Percentiles rank a stretch among this genome's conserved stretches.
These are phyloP conservation scores for Camellia granthamiana DNA, from an alignment of 148 eudicot genomes.

Conservation along the genomic window DNA sequence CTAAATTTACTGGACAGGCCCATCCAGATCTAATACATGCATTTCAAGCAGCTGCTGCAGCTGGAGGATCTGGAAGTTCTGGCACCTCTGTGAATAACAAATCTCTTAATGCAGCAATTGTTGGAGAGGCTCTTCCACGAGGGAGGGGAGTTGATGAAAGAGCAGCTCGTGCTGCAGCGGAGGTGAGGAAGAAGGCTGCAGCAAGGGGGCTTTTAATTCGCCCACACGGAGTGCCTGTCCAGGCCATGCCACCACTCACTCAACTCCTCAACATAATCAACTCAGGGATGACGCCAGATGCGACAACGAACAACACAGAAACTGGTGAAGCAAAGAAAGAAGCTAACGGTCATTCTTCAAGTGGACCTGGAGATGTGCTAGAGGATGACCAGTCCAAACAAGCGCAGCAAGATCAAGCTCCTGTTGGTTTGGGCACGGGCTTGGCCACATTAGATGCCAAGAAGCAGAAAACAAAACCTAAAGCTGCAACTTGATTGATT, in stretches of 20 bases:
- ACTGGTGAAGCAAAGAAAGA: conserved; percentile 27
- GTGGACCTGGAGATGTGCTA: conserved; percentile 15
- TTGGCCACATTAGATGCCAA: conserved; percentile 60
- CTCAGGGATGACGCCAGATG: conserved; percentile 38
- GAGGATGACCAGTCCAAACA: conserved; percentile 11
- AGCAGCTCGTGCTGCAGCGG: conserved; percentile 79
- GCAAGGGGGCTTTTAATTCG: conserved; percentile 60
- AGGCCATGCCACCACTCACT: conserved; percentile 45
- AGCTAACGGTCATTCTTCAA: conserved; percentile 22
- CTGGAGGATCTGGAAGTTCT: conserved; percentile 48
- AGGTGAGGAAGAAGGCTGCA: conserved; percentile 71
- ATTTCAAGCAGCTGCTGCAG: conserved; percentile 60
- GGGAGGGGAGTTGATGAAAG: conserved; percentile 84
- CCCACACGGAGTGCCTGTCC: conserved; percentile 55
- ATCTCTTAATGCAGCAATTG: conserved; percentile 32
- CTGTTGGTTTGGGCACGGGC: conserved; percentile 65
- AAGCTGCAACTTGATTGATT: conserved; percentile 29
- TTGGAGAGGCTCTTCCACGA: conserved; percentile 50
- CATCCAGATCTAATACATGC: conserved; percentile 52
- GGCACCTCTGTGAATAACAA: conserved; percentile 30
- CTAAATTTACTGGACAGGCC: conserved; percentile 27
- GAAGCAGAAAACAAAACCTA: conserved; percentile 52
- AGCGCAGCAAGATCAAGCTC: conserved; percentile 42
- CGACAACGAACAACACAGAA: conserved; percentile 20
- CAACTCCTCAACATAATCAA: conserved; percentile 55